Evolutionary conservation across 106 monocot species (phyloP).

Genomic region (Triglochin maritima): DNA sequence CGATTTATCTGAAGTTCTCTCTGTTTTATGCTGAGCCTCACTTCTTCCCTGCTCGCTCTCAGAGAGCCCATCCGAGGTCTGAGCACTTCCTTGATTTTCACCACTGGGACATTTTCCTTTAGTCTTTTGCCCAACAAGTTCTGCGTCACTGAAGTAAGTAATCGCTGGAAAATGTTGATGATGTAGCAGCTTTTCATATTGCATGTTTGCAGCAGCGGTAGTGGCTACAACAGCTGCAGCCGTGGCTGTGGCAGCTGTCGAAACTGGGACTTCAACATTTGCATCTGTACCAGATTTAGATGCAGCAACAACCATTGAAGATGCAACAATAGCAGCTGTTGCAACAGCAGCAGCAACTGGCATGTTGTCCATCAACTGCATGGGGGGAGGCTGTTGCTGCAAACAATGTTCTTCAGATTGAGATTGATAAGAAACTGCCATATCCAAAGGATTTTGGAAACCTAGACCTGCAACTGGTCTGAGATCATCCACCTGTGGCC

Average conservation of each 20-base stretch:
- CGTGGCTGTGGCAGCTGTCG: slow-evolving; percentile 27
- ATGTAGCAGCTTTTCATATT: slow-evolving; percentile 31
- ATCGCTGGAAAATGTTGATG: neutral
- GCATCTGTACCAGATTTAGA: slow-evolving; percentile 43
- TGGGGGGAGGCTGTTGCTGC: slow-evolving; percentile 19
- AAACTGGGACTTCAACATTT: slow-evolving; percentile 40
- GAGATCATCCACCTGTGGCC: slow-evolving; percentile 11
- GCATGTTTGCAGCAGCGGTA: slow-evolving; percentile 50
- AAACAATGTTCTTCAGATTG: slow-evolving; percentile 20
- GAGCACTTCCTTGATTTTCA: slow-evolving; percentile 9
- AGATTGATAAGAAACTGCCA: neutral
- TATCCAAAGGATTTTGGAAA: slow-evolving; percentile 3
- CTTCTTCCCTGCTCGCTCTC: slow-evolving; percentile 3
- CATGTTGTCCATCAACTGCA: slow-evolving; percentile 30
- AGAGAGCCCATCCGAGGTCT: slow-evolving; percentile 15
- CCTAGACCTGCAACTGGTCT: slow-evolving; percentile 38
- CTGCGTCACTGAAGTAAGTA: neutral
- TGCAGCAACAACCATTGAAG: slow-evolving; percentile 71
- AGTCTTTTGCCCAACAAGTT: neutral
- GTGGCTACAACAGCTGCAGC: slow-evolving; percentile 40
- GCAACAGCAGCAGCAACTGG: slow-evolving; percentile 68
- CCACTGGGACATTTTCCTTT: slow-evolving; percentile 5
- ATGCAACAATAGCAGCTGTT: slow-evolving; percentile 65
- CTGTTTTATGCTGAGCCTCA: slow-evolving; percentile 22
- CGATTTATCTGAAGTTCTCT: slow-evolving; percentile 46